Evolutionary conservation across 305 asterid genomes (phyloP).

Genomic region (Plantago lanceolata): DNA sequence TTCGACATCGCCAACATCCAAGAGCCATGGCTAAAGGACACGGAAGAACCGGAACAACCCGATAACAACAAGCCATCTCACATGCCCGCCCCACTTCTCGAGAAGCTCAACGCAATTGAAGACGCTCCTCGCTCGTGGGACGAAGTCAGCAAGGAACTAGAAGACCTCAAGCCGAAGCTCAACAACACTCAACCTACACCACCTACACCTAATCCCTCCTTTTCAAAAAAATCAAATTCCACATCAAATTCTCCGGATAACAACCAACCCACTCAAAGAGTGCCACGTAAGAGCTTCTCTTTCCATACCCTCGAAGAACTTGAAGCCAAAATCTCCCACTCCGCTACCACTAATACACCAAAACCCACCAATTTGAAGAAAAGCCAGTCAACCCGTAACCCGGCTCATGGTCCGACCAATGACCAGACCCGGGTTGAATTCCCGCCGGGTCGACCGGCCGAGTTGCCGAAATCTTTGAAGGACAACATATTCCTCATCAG

Average conservation of each 20-base stretch:
- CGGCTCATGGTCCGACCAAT: slow-evolving; percentile 2
- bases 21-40: slow-evolving; percentile 47
- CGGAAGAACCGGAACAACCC: slow-evolving; percentile 11
- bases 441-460: not conserved
- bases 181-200: slow-evolving; percentile 18
- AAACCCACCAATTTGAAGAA: slow-evolving; percentile 21
- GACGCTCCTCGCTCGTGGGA: slow-evolving; percentile 55
- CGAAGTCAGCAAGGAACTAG: slow-evolving; percentile 54
- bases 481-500: slow-evolving; percentile 42
- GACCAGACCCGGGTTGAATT: slow-evolving; percentile 5
- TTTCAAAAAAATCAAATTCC: not conserved
- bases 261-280: not conserved
- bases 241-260: not conserved
- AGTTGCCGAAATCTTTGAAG: slow-evolving; percentile 33
- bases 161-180: slow-evolving; percentile 41
- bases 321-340: slow-evolving; percentile 27
- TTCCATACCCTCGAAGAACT: slow-evolving; percentile 55
- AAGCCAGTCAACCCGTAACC: not conserved
- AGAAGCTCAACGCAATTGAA: slow-evolving; percentile 44
- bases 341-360: no score
- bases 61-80: slow-evolving; percentile 21
- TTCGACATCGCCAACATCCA: slow-evolving; percentile 43
- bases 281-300: slow-evolving; percentile 32
- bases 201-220: slow-evolving; percentile 5
- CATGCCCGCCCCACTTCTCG: slow-evolving; percentile 35